phyloP scores from a whole-genome alignment of 2,329 filamentous ascomycete genomes.

The Anthostomella pinea region DNA sequence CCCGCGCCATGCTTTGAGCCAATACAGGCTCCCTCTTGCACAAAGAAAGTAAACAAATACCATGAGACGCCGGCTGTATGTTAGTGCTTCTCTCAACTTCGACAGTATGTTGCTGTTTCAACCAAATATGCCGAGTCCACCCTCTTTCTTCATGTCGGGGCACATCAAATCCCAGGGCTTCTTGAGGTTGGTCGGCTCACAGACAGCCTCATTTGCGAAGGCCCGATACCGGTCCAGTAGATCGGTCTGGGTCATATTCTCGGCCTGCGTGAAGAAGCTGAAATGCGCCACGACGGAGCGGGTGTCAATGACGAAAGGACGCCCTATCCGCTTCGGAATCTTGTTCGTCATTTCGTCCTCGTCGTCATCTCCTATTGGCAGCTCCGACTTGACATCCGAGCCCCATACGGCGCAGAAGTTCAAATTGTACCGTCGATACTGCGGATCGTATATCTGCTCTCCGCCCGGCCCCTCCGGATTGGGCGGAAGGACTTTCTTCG shows the following conservation, averaged over 20 bases:
- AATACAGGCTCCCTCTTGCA: no score
- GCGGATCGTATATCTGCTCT: conserved; percentile 44
- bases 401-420: conserved; percentile 54
- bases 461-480: conserved; percentile 12
- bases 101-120: no score
- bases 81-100: no score
- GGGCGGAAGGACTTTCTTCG: not conserved
- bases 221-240: conserved; percentile 50
- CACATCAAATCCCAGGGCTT: conserved; percentile 16
- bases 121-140: no score
- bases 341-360: conserved; percentile 44
- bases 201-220: conserved; percentile 52
- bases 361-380: conserved; percentile 43
- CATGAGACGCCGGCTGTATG: no score
- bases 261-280: conserved; percentile 42
- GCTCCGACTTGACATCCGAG: conserved; percentile 46
- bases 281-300: conserved; percentile 53
- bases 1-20: no score
- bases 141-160: no score
- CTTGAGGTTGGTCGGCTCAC: conserved; percentile 25
- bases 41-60: no score
- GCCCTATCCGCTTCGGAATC: conserved; percentile 37
- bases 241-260: conserved; percentile 48
- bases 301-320: conserved; percentile 50
- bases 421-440: conserved; percentile 48